These are phyloP conservation scores for Ophiosphaerella korrae DNA, from an alignment of 2,329 filamentous ascomycete genomes.

Conservation along the genomic window DNA sequence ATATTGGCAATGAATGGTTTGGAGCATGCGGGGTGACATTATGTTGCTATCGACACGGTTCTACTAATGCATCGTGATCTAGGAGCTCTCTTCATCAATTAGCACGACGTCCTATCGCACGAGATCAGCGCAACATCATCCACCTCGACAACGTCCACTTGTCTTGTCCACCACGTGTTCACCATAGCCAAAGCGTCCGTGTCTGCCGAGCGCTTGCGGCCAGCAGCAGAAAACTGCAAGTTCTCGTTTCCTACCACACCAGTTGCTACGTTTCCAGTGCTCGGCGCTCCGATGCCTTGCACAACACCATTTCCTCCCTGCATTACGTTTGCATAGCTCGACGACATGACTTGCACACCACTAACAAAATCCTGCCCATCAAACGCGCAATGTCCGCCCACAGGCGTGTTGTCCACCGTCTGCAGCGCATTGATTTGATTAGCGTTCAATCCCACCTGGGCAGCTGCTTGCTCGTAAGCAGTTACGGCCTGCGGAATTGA, in stretches of 20 bases:
- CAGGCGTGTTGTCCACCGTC: constrained; percentile 62
- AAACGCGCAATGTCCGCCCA: constrained; percentile 64
- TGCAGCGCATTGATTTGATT: constrained; percentile 57
- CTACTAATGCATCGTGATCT: neutral
- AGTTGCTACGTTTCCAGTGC: constrained; percentile 53
- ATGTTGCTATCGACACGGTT: neutral
- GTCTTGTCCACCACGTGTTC: constrained; percentile 35
- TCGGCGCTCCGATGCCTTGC: constrained; percentile 51
- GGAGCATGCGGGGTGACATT: too few species aligned
- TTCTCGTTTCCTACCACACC: constrained; percentile 58
- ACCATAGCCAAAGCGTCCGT: constrained; percentile 27
- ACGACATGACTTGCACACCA: constrained; percentile 63
- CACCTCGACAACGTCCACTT: constrained; percentile 24
- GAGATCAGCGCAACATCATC: constrained; percentile 24
- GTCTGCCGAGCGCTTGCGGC: constrained; percentile 27
- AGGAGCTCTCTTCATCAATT: neutral
- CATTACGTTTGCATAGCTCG: constrained; percentile 60
- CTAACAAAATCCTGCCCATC: constrained; percentile 60
- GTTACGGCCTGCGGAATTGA: constrained; percentile 57
- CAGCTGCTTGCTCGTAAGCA: constrained; percentile 58
- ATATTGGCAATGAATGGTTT: neutral
- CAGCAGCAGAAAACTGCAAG: constrained; percentile 45
- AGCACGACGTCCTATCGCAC: constrained; percentile 34
- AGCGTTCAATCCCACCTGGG: constrained; percentile 50
- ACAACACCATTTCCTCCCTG: constrained; percentile 59